Evolutionary conservation across 768 basidiomycete species (phyloP).

Genomic region (Leccinum rimulosum): DNA sequence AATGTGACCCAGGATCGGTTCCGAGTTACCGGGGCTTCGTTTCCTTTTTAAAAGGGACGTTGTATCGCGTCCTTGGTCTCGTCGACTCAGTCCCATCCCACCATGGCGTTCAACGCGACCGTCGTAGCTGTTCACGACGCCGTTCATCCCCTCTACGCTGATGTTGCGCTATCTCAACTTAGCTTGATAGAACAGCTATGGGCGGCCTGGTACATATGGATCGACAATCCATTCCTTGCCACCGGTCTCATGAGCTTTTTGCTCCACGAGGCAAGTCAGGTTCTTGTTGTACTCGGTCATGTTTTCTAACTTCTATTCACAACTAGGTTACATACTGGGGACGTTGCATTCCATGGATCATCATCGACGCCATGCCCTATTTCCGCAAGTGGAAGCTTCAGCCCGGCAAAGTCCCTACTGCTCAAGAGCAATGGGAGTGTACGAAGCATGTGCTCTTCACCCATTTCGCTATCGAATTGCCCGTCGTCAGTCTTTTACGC

Average conservation of each 20-base stretch:
- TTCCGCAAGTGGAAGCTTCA: constrained; percentile 95
- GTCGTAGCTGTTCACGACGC: constrained; percentile 30
- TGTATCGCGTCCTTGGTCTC: no score
- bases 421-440: constrained; percentile 90
- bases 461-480: constrained; percentile 94
- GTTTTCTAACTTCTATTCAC: not conserved
- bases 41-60: not conserved
- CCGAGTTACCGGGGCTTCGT: no score
- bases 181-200: constrained; percentile 77
- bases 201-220: constrained; percentile 81
- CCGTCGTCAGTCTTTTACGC: constrained; percentile 57
- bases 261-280: constrained; percentile 78
- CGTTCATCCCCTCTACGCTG: constrained; percentile 51
- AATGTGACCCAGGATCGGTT: no score
- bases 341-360: constrained; percentile 91
- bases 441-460: constrained; percentile 92
- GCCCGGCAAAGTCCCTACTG: constrained; percentile 76
- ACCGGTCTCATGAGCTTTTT: constrained; percentile 93
- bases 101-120: constrained; percentile 44
- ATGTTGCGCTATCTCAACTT: constrained; percentile 57
- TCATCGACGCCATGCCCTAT: constrained; percentile 92
- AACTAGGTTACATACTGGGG: constrained; percentile 92
- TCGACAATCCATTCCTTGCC: constrained; percentile 87
- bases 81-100: not conserved
- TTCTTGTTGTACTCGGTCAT: not conserved